These are phyloP conservation scores for Capsicum rhomboideum DNA, from an alignment of 257 asterid genomes.

Conservation along the genomic window DNA sequence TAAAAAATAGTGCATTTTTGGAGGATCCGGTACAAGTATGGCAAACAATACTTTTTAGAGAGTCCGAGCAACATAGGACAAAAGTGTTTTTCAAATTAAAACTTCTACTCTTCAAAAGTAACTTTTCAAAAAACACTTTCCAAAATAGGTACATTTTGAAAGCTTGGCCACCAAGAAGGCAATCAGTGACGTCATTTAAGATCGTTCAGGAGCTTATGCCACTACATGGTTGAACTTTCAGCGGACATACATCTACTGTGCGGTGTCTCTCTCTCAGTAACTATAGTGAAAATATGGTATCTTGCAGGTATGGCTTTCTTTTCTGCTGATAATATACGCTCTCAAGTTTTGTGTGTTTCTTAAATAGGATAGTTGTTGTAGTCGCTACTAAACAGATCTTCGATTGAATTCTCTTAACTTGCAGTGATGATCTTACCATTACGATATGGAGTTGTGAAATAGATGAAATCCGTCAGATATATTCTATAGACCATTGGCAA, in stretches of 20 bases:
- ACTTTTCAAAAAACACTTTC: too few relatives aligned
- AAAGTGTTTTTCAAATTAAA: too few relatives aligned
- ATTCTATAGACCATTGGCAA: slow-evolving; percentile 25
- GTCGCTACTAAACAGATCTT: neutral
- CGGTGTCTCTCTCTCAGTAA: slow-evolving; percentile 73
- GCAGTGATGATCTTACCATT: slow-evolving; percentile 86
- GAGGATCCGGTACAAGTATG: too few relatives aligned
- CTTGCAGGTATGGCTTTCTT: slow-evolving; percentile 63
- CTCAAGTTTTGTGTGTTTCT: neutral
- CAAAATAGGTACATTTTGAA: too few relatives aligned
- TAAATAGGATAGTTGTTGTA: neutral
- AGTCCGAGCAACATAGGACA: too few relatives aligned
- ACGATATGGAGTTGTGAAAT: slow-evolving; percentile 65
- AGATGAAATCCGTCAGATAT: accelerated
- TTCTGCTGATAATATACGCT: neutral
- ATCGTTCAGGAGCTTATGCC: slow-evolving; percentile 1
- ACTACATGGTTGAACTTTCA: neutral
- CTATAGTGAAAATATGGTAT: slow-evolving; percentile 68
- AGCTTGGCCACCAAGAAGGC: neutral
- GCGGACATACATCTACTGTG: slow-evolving; percentile 28
- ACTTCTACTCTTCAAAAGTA: too few relatives aligned
- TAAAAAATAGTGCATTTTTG: too few relatives aligned
- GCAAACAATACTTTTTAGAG: too few relatives aligned
- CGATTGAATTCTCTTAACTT: slow-evolving; percentile 1
- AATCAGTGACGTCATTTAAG: neutral